These are phyloP conservation scores for Diaporthe capsici DNA, from an alignment of 2,329 filamentous ascomycete genomes.

Conservation along the genomic window DNA sequence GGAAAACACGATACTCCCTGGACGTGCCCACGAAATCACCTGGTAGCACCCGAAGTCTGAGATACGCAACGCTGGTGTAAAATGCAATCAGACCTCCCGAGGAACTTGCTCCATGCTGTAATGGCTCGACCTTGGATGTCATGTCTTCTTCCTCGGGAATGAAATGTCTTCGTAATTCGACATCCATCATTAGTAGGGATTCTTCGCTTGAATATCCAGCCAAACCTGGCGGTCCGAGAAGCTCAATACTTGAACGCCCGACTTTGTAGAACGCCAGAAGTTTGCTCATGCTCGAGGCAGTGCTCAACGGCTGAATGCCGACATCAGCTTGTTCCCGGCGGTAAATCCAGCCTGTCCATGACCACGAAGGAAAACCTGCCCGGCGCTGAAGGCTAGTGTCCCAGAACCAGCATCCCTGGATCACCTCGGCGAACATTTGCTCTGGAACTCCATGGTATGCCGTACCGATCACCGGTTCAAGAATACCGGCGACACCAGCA, in stretches of 20 bases:
- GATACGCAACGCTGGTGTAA: not conserved
- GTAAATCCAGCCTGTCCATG: constrained; percentile 34
- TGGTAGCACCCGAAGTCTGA: not conserved
- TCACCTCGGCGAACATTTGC: constrained; percentile 17
- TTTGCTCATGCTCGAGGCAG: not conserved
- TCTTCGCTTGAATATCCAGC: not conserved
- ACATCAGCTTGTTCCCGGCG: constrained; percentile 26
- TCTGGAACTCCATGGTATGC: constrained; percentile 24
- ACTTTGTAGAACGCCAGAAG: not conserved
- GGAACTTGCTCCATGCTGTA: too few relatives aligned
- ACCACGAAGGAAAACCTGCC: constrained; percentile 24
- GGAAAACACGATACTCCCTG: not conserved
- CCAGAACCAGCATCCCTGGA: constrained; percentile 30
- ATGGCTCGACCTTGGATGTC: not conserved
- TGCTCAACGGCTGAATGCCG: not conserved
- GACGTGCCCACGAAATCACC: not conserved
- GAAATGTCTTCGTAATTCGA: not conserved
- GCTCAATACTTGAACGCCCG: not conserved
- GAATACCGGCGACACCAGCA: constrained; percentile 24
- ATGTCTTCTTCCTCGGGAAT: not conserved
- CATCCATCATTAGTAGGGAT: not conserved
- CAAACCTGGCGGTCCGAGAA: not conserved
- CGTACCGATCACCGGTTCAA: not conserved
- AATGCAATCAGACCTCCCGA: not conserved
- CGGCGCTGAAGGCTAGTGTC: constrained; percentile 27